These are phyloP conservation scores for Carex pumila DNA, from an alignment of 176 grass and related monocot species.

Conservation along the genomic window DNA sequence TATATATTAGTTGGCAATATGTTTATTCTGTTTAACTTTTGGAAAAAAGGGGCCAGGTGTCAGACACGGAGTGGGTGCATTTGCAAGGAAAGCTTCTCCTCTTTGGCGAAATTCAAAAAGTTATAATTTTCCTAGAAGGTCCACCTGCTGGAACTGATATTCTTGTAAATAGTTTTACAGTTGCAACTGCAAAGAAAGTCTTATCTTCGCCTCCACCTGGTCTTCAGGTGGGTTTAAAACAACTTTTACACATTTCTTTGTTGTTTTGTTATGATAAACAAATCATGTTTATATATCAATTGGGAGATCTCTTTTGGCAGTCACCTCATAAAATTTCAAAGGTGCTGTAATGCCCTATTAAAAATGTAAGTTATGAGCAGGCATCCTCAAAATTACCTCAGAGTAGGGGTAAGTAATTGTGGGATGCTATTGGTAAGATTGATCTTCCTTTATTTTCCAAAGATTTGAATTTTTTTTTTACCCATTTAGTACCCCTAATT, in stretches of 20 bases:
- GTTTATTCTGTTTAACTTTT: slow-evolving; percentile 1
- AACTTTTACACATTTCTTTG: neutral
- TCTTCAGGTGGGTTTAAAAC: slow-evolving; percentile 34
- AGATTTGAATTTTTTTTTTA: neutral
- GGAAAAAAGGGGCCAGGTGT: slow-evolving; percentile 53
- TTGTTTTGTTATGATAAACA: neutral
- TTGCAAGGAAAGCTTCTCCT: slow-evolving; percentile 82
- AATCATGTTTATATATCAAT: neutral
- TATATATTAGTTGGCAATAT: neutral
- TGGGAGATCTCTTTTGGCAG: neutral
- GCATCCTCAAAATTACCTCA: neutral
- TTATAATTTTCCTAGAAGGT: slow-evolving; percentile 73
- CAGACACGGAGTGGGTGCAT: slow-evolving; percentile 83
- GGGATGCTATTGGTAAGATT: neutral
- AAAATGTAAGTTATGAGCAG: neutral
- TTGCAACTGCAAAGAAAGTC: slow-evolving; percentile 50
- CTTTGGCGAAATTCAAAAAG: slow-evolving; percentile 67
- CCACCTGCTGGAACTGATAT: slow-evolving; percentile 85
- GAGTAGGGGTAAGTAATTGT: neutral
- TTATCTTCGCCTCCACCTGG: slow-evolving; percentile 41
- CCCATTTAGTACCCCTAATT: neutral
- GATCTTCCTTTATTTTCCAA: neutral
- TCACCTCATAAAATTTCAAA: neutral
- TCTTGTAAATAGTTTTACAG: slow-evolving; percentile 69
- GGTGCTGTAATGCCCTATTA: neutral